Evolutionary conservation across 2,329 filamentous ascomycete genomes (phyloP).

Genomic region (Blastomyces gilchristii): DNA sequence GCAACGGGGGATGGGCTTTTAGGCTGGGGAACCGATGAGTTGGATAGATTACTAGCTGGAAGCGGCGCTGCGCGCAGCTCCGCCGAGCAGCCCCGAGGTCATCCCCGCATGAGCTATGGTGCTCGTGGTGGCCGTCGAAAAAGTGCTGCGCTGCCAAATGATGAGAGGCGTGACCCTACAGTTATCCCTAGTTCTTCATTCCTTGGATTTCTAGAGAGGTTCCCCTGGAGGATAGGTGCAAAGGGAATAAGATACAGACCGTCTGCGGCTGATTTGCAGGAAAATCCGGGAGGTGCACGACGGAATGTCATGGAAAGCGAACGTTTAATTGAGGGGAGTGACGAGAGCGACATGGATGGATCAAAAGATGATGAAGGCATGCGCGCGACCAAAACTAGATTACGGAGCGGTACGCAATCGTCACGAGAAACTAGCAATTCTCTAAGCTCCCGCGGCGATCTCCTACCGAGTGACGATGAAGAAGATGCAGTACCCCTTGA

Average conservation of each 20-base stretch:
- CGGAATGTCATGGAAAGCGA: slow-evolving; percentile 43
- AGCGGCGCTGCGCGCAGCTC: slow-evolving; percentile 32
- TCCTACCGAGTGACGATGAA: slow-evolving; percentile 86
- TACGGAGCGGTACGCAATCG: slow-evolving; percentile 66
- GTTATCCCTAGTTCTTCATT: slow-evolving; percentile 82
- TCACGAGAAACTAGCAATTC: slow-evolving; percentile 79
- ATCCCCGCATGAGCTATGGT: slow-evolving; percentile 83
- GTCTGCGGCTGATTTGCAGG: slow-evolving; percentile 79
- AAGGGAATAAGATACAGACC: slow-evolving; percentile 75
- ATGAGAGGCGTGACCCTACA: slow-evolving; percentile 58
- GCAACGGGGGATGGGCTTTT: slow-evolving; percentile 48
- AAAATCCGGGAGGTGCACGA: slow-evolving; percentile 58
- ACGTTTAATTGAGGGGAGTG: slow-evolving; percentile 58
- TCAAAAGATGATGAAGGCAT: slow-evolving; percentile 13
- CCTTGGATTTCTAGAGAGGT: slow-evolving; percentile 69
- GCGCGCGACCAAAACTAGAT: slow-evolving; percentile 18
- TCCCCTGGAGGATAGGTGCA: slow-evolving; percentile 77
- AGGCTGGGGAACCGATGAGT: slow-evolving; percentile 73
- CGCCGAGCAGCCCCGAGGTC: slow-evolving; percentile 56
- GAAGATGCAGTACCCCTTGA: slow-evolving; percentile 89
- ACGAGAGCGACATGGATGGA: slow-evolving; percentile 33
- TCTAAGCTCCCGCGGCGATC: slow-evolving; percentile 73
- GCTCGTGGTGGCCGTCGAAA: slow-evolving; percentile 50
- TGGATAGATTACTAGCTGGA: slow-evolving; percentile 70
- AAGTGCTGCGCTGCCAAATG: slow-evolving; percentile 43